Evolutionary conservation across 257 asterid genomes (phyloP).

Genomic region (Nyctanthes arbortristis): DNA sequence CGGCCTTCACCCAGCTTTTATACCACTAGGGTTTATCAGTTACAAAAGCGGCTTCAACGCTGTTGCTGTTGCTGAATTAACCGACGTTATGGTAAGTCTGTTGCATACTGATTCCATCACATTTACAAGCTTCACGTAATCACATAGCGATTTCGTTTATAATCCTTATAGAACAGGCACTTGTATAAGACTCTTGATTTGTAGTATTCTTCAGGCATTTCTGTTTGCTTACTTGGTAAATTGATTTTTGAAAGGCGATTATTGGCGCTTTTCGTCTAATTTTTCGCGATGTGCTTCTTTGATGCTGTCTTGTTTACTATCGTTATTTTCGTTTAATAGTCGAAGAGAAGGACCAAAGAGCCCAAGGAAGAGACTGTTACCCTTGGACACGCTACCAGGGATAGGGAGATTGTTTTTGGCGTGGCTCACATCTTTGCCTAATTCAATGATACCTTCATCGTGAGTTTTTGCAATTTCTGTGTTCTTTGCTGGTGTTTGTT

Average conservation of each 20-base stretch:
- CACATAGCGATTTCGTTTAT: background rate
- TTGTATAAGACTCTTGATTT: background rate
- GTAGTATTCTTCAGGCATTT: background rate
- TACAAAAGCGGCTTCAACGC: background rate
- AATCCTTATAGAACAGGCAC: background rate
- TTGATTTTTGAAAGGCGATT: background rate
- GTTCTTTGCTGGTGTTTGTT: background rate
- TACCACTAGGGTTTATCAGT: background rate
- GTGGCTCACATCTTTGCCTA: slow-evolving; percentile 96
- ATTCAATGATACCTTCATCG: slow-evolving; percentile 88
- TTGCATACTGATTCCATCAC: background rate
- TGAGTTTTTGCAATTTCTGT: slow-evolving; percentile 26
- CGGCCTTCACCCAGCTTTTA: too few relatives aligned
- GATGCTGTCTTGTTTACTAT: background rate
- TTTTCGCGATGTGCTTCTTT: background rate
- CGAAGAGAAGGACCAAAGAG: slow-evolving; percentile 75
- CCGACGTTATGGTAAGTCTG: background rate
- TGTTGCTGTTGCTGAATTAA: background rate
- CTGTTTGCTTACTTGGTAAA: background rate
- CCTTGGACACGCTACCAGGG: slow-evolving; percentile 76
- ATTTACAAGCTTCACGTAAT: background rate
- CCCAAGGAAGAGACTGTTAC: slow-evolving; percentile 85
- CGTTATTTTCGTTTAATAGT: slow-evolving; percentile 31
- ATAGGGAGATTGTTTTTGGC: slow-evolving; percentile 77
- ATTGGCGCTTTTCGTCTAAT: background rate